Evolutionary conservation across 768 basidiomycete species (phyloP).

Genomic region (Mycena vulgaris): DNA sequence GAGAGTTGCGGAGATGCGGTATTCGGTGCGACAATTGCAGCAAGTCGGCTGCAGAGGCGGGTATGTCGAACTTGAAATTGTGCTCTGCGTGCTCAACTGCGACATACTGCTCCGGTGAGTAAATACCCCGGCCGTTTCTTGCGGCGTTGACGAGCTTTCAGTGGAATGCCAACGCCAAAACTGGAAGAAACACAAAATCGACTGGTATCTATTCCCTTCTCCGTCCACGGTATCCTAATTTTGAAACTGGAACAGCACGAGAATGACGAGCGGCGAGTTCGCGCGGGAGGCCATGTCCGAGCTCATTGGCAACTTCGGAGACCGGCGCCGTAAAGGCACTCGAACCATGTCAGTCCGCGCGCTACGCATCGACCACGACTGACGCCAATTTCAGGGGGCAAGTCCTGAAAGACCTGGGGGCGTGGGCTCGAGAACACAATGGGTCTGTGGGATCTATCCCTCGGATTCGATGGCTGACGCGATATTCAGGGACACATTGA

Average conservation of each 20-base stretch:
- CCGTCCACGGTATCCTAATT: too few relatives aligned
- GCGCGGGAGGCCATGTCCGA: background rate
- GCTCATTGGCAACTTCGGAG: slow-evolving; percentile 2
- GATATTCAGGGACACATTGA: slow-evolving; percentile 1
- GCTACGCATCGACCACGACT: background rate
- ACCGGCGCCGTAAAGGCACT: background rate
- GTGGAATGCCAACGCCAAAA: slow-evolving; percentile 27
- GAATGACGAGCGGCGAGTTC: slow-evolving; percentile 22
- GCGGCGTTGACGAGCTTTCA: background rate
- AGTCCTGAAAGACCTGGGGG: slow-evolving; percentile 11
- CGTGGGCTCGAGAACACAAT: slow-evolving; percentile 21
- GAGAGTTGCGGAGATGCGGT: background rate
- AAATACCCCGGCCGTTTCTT: too few relatives aligned
- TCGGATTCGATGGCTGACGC: background rate
- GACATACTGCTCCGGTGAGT: slow-evolving; percentile 26
- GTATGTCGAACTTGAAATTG: slow-evolving; percentile 14
- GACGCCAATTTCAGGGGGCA: slow-evolving; percentile 15
- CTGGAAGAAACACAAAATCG: slow-evolving; percentile 25
- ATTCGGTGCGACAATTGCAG: slow-evolving; percentile 22
- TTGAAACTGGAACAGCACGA: slow-evolving; percentile 6
- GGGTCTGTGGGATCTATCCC: background rate
- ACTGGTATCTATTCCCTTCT: slow-evolving; percentile 7
- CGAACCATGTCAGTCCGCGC: slow-evolving; percentile 10
- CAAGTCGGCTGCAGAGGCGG: slow-evolving; percentile 18
- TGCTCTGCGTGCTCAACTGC: slow-evolving; percentile 29